Conservation (phyloP, 768 basidiomycete species). For the Leccinum olivaceopallidum region DNA sequence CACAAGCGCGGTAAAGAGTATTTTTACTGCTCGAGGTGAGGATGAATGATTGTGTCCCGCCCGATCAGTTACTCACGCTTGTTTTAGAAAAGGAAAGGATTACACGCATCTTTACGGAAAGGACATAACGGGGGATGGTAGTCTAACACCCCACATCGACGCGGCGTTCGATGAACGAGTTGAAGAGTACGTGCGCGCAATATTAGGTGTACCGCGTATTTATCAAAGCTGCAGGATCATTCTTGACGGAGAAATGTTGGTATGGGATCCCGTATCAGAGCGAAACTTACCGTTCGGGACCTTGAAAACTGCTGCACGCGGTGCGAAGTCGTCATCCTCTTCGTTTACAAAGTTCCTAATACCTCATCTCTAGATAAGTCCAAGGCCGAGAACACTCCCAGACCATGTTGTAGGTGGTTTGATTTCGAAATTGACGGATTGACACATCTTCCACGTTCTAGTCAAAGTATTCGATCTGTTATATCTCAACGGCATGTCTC, state of each 20-base stretch:
- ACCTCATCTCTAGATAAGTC: slow-evolving; percentile 54
- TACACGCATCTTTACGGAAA: slow-evolving; percentile 92
- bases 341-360: neutral
- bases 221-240: slow-evolving; percentile 62
- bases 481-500: slow-evolving; percentile 80
- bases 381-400: slow-evolving; percentile 67
- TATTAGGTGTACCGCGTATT: slow-evolving; percentile 2
- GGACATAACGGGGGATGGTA: slow-evolving; percentile 69
- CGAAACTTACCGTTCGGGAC: slow-evolving; percentile 91
- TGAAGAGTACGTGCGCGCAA: slow-evolving; percentile 62
- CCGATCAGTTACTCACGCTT: neutral
- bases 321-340: slow-evolving; percentile 40
- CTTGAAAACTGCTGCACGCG: slow-evolving; percentile 88
- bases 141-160: slow-evolving; percentile 86
- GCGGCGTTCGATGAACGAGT: slow-evolving; percentile 72
- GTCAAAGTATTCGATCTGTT: slow-evolving; percentile 97
- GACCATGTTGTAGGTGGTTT: slow-evolving; percentile 80
- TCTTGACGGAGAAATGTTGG: slow-evolving; percentile 97
- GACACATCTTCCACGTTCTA: slow-evolving; percentile 32
- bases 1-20: slow-evolving; percentile 92
- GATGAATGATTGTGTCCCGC: neutral
- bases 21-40: slow-evolving; percentile 88
- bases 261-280: slow-evolving; percentile 91
- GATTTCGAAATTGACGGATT: neutral
- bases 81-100: slow-evolving; percentile 79